Conservation (phyloP, 176 grass and related monocot genomes). For the Themeda triandra region DNA sequence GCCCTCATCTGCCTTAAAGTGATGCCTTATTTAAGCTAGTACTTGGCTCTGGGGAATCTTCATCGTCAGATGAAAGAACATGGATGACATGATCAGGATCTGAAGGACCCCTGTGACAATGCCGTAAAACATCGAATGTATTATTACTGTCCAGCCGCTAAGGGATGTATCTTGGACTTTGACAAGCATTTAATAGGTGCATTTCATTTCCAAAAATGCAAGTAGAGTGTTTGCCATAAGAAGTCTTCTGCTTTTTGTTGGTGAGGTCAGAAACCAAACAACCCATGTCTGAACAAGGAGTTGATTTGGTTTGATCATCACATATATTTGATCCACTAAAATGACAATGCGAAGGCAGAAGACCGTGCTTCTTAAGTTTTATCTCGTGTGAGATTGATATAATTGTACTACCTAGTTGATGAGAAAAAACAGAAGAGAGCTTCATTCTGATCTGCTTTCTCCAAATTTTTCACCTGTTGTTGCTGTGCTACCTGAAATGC, state of each 20-base stretch:
- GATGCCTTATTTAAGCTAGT: conserved; percentile 50
- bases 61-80: conserved; percentile 66
- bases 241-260: conserved; percentile 46
- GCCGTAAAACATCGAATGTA: conserved; percentile 1
- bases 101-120: conserved; percentile 2
- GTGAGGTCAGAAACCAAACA: conserved; percentile 16
- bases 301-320: conserved; percentile 22
- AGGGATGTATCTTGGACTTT: conserved; percentile 63
- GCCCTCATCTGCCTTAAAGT: conserved; percentile 35
- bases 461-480: conserved; percentile 14
- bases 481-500: conserved; percentile 35
- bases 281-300: conserved; percentile 14
- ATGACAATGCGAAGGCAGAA: background rate
- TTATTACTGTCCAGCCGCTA: conserved; percentile 34
- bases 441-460: conserved; percentile 25
- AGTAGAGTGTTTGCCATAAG: conserved; percentile 23
- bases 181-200: conserved; percentile 22
- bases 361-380: conserved; percentile 14
- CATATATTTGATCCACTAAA: conserved; percentile 22
- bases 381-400: conserved; percentile 12
- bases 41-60: conserved; percentile 44
- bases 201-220: conserved; percentile 30
- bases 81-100: conserved; percentile 39
- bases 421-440: conserved; percentile 4
- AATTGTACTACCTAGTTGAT: background rate